phyloP scores from a whole-genome alignment of 345 rosid genomes.

The Stellera chamaejasme region DNA sequence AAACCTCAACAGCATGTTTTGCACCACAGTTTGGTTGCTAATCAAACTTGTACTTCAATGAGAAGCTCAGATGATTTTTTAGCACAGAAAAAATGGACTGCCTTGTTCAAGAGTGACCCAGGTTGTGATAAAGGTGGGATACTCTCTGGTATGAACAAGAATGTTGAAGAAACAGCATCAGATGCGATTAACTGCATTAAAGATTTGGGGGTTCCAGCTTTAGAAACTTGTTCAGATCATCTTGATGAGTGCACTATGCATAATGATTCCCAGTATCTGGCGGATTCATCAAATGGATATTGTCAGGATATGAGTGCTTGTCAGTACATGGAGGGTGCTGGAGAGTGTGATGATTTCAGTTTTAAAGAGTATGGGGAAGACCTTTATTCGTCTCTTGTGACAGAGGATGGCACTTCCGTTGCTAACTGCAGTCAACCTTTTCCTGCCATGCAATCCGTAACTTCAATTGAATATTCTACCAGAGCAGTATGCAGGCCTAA shows the following conservation, averaged over 20 bases:
- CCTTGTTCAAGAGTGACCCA: slow-evolving; percentile 9
- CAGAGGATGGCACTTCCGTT: neutral
- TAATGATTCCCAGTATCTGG: slow-evolving; percentile 13
- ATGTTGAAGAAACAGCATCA: slow-evolving; percentile 3
- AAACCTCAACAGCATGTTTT: neutral
- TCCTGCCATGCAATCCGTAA: neutral
- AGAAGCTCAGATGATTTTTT: slow-evolving; percentile 2
- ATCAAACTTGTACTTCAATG: neutral
- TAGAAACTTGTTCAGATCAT: slow-evolving; percentile 1
- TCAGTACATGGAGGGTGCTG: slow-evolving; percentile 6
- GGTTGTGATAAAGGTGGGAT: slow-evolving; percentile 11
- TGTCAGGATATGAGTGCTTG: slow-evolving; percentile 15
- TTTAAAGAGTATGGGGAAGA: slow-evolving; percentile 1
- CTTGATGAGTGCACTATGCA: slow-evolving; percentile 14
- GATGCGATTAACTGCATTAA: slow-evolving; percentile 13
- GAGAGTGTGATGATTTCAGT: slow-evolving; percentile 1
- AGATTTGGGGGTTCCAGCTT: slow-evolving; percentile 6
- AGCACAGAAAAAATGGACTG: slow-evolving; percentile 15
- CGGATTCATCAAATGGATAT: slow-evolving; percentile 13
- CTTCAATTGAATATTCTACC: neutral
- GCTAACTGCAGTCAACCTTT: neutral
- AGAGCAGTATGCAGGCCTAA: neutral
- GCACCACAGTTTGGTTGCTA: neutral
- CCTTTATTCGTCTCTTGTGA: slow-evolving; percentile 1
- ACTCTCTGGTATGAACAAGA: neutral